Conservation (phyloP, 2,329 filamentous ascomycete species). For the Ploettnerulaceae sp. region DNA sequence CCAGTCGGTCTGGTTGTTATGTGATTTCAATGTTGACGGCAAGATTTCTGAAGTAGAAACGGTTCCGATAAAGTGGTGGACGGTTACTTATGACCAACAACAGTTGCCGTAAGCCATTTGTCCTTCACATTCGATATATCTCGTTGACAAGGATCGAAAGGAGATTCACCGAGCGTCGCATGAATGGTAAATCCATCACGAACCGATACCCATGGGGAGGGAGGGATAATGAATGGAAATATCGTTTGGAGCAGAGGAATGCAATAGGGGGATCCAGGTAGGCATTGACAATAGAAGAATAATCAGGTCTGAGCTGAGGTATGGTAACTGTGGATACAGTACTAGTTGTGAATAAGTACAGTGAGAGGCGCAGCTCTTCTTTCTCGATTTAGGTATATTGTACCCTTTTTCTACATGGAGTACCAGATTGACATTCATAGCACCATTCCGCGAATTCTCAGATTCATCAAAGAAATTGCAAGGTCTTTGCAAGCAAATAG, state of each 20-base stretch:
- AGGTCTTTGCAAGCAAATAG: no score
- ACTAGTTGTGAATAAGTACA: no score
- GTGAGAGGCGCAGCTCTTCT: no score
- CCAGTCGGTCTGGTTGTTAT: slow-evolving; percentile 2
- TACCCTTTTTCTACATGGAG: no score
- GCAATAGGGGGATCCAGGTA: no score
- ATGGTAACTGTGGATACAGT: no score
- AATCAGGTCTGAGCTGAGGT: no score
- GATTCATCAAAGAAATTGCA: no score
- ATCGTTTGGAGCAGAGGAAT: slow-evolving; percentile 11
- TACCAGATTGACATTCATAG: no score
- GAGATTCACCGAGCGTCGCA: slow-evolving; percentile 5
- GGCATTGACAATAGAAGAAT: no score
- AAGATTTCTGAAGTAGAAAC: slow-evolving; percentile 4
- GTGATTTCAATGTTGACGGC: slow-evolving; percentile 11
- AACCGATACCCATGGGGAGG: slow-evolving; percentile 10
- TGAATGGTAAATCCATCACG: slow-evolving; percentile 9
- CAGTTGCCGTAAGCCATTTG: slow-evolving; percentile 7
- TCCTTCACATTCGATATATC: background rate
- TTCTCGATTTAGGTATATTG: no score
- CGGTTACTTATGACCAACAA: slow-evolving; percentile 6
- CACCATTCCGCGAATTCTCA: no score
- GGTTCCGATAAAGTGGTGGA: slow-evolving; percentile 8
- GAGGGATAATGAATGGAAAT: slow-evolving; percentile 10
- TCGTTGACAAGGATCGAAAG: background rate